A percentile compares a stretch with the other conserved stretches of the same genome.
Evolutionary conservation across 352 stramenopile species (phyloP).

Genomic region (Pythium rishiriense): DNA sequence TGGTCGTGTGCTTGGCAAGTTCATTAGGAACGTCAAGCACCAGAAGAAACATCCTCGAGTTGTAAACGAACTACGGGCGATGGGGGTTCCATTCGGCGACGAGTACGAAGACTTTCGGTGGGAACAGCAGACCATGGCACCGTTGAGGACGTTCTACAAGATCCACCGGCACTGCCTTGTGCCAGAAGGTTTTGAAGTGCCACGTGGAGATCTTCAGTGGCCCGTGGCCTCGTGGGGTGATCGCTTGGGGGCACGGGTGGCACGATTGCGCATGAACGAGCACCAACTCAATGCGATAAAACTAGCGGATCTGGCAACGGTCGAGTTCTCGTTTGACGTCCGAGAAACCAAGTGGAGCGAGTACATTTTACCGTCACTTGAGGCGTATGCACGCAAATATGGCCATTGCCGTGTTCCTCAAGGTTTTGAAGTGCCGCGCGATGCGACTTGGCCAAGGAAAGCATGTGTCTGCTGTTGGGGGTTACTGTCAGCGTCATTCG

Average conservation of each 20-base stretch:
- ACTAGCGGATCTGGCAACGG: constrained; percentile 8
- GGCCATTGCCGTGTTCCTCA: constrained; percentile 13
- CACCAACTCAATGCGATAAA: constrained; percentile 1
- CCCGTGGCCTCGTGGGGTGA: constrained; percentile 34
- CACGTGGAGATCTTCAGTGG: constrained; percentile 28
- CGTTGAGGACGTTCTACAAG: constrained; percentile 31
- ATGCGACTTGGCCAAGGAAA: constrained; percentile 15
- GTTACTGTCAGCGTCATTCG: constrained; percentile 5
- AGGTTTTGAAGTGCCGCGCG: constrained; percentile 13
- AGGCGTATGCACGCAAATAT: constrained; percentile 6
- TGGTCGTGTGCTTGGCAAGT: constrained; percentile 9
- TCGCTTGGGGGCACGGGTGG: constrained; percentile 32
- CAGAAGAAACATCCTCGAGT: constrained; percentile 2
- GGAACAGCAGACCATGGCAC: constrained; percentile 10
- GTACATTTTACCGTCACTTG: constrained; percentile 18
- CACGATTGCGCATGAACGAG: constrained; percentile 1
- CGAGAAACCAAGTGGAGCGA: constrained; percentile 18
- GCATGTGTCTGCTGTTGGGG: constrained; percentile 21
- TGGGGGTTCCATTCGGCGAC: constrained; percentile 16
- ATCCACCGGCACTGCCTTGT: constrained; percentile 36
- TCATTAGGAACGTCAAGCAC: constrained; percentile 4
- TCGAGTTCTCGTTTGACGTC: constrained; percentile 20
- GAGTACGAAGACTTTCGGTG: constrained; percentile 5
- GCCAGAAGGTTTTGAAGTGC: constrained; percentile 35
- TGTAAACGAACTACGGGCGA: neutral